Percentiles rank a stretch among this genome's conserved stretches.
Evolutionary conservation across 78 protist species (phyloP).

Genomic region (Dictyostelium capitatum): DNA sequence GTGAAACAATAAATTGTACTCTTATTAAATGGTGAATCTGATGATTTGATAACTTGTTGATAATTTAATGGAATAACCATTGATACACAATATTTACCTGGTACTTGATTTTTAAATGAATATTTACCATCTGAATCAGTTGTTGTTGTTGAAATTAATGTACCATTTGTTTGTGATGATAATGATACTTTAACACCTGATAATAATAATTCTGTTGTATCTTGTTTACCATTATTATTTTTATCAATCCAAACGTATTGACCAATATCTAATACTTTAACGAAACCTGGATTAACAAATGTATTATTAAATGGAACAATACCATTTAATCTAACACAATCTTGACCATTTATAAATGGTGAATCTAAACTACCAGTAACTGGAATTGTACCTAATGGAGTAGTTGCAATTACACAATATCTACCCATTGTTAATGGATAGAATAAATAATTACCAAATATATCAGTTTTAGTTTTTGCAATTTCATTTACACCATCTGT

Average conservation of each 20-base stretch:
- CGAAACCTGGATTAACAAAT: constrained; percentile 38
- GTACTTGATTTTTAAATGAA: constrained; percentile 1
- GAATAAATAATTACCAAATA: constrained; percentile 28
- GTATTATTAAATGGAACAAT: background rate
- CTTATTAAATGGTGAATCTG: constrained; percentile 25
- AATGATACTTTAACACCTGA: background rate
- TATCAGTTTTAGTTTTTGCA: constrained; percentile 10
- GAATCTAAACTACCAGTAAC: background rate
- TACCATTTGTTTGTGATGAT: background rate
- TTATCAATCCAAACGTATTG: constrained; percentile 10
- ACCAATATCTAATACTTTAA: background rate
- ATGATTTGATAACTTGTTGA: background rate
- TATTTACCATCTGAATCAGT: constrained; percentile 9
- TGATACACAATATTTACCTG: constrained; percentile 31
- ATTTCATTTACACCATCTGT: background rate
- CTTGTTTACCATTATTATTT: constrained; percentile 20
- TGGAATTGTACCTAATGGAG: constrained; percentile 1
- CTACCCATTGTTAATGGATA: constrained; percentile 9
- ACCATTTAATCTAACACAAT: background rate
- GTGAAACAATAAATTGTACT: constrained; percentile 14
- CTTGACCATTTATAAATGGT: background rate
- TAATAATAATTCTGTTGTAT: background rate
- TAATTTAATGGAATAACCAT: background rate
- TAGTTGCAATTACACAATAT: background rate
- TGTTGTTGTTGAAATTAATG: background rate